Evolutionary conservation across 441 rosid genomes (phyloP), one percentile per base, ranked within the genome.

Genomic region (Gossypium trilobum): DNA sequence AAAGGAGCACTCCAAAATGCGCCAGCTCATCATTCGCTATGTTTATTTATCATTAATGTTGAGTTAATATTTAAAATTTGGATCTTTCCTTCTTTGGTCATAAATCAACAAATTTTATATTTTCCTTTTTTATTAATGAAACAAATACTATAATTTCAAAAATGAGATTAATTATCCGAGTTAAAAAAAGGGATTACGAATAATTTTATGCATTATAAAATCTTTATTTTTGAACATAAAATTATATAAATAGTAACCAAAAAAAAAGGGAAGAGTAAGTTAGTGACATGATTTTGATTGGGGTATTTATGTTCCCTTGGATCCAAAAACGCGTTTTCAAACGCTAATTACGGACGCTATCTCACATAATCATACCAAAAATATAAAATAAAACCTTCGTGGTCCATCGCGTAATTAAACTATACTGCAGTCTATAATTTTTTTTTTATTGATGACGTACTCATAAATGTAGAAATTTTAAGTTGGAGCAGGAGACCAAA

Each of bases 21-120:
- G 75, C 84, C 85, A 82, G 85, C 83, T 75, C 81, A 80, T 75
- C 77, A 56, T 64, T 31, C 46, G 3, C 60, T 42, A 61, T 61
- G 20, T 52, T 65, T 44, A 4, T 70, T 25, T 64, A 10, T 16
- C 27, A 4, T 71, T 42, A 19, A 19, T 19, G 20, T 19, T 69
- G 0, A 31, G 1, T 0, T 7, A 17, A 5, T 19, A 14, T 50
- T 48, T n/a, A 48, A 48, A 48, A n/a, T 0, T 48, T 48, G 17
- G 14, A 48, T 3, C 0, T n/a, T 48, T n/a, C 6, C 5, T 48
- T 48, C 16, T 48, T 4, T 13, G 36, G 36, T 31, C 36, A 31
- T 31, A 31, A 31, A 29, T 29, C 33, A 29, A 31, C 36, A 31
- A 31, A 5, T 31, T 5, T 5, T 31, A 5, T 31, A 4, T 29